phyloP scores from a whole-genome alignment of 2,329 filamentous ascomycete genomes.

The Fusarium falciforme region DNA sequence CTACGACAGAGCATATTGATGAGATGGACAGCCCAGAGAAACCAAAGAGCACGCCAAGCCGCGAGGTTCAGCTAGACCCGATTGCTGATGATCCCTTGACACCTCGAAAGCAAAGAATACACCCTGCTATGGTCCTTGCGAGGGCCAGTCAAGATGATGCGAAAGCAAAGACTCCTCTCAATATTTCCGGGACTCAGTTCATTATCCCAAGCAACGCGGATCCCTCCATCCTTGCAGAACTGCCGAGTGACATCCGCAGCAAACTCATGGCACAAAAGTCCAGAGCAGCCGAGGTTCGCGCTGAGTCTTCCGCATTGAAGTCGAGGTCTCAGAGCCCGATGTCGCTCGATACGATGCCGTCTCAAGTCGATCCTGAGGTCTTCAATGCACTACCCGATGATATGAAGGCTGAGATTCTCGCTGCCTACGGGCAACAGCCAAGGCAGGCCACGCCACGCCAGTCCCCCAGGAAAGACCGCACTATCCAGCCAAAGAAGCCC shows the following conservation, averaged over 20 bases:
- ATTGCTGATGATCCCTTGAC: slow-evolving; percentile 67
- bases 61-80: slow-evolving; percentile 57
- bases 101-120: slow-evolving; percentile 63
- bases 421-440: slow-evolving; percentile 68
- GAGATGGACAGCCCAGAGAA: slow-evolving; percentile 54
- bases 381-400: slow-evolving; percentile 87
- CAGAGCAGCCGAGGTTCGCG: slow-evolving; percentile 30
- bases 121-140: slow-evolving; percentile 65
- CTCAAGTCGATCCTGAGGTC: slow-evolving; percentile 87
- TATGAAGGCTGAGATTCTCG: slow-evolving; percentile 84
- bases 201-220: slow-evolving; percentile 88
- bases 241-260: slow-evolving; percentile 85
- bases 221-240: slow-evolving; percentile 81
- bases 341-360: slow-evolving; percentile 65
- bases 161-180: slow-evolving; percentile 75
- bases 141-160: slow-evolving; percentile 61
- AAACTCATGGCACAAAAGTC: slow-evolving; percentile 73
- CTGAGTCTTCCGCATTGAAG: slow-evolving; percentile 45
- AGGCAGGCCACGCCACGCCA: slow-evolving; percentile 55
- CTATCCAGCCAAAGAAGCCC: slow-evolving; percentile 63
- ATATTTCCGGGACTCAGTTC: slow-evolving; percentile 90
- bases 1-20: slow-evolving; percentile 63
- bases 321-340: slow-evolving; percentile 55
- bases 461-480: slow-evolving; percentile 68
- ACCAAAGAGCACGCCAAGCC: slow-evolving; percentile 44